Evolutionary conservation across 2,329 filamentous ascomycete genomes (phyloP).

Genomic region (Cladosporium velox): DNA sequence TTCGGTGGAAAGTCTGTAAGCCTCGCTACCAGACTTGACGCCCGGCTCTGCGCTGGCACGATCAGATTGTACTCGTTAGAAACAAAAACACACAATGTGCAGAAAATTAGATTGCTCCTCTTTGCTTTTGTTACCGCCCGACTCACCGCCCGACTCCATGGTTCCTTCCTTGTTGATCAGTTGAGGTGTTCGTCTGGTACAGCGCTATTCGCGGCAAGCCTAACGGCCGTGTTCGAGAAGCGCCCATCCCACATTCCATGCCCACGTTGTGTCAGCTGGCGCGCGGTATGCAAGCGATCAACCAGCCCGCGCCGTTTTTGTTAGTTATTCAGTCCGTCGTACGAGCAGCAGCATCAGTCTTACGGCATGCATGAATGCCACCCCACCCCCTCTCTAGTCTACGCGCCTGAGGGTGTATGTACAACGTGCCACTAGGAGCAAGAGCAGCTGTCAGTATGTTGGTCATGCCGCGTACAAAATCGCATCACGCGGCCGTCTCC

Average conservation of each 20-base stretch:
- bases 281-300: constrained; percentile 5
- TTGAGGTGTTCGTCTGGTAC: not conserved
- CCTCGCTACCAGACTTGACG: constrained; percentile 13
- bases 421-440: not conserved
- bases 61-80: constrained; percentile 8
- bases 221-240: constrained; percentile 1
- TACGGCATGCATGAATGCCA: constrained; percentile 9
- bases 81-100: not conserved
- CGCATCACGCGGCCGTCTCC: constrained; percentile 1
- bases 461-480: not conserved
- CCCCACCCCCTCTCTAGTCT: not conserved
- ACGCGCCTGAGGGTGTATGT: not conserved
- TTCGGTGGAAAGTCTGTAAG: constrained; percentile 31
- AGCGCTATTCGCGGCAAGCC: constrained; percentile 4
- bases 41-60: constrained; percentile 9
- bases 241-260: constrained; percentile 15
- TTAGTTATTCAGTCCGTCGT: not conserved
- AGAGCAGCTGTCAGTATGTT: no score
- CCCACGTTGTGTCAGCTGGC: constrained; percentile 18
- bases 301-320: not conserved
- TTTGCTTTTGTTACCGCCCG: not conserved
- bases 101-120: constrained; percentile 14
- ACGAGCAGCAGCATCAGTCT: not conserved
- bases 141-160: not conserved
- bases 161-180: not conserved